These are phyloP conservation scores for Podaxis mareebaensis DNA, from an alignment of 768 basidiomycete genomes.

Conservation along the genomic window DNA sequence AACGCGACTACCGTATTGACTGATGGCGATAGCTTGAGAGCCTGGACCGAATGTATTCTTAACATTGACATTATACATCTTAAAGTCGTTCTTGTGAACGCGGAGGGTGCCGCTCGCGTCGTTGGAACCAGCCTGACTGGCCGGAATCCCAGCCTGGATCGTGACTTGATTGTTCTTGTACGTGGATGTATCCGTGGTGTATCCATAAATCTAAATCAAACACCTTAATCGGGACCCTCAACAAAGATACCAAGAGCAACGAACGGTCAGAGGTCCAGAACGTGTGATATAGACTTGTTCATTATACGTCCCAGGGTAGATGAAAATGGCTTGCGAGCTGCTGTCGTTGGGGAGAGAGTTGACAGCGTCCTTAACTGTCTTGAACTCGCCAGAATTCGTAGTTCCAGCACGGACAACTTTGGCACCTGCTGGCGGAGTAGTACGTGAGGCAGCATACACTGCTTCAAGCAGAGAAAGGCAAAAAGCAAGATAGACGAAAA, in stretches of 20 bases:
- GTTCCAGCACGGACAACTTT: constrained; percentile 42
- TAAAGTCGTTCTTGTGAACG: constrained; percentile 47
- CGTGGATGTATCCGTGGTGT: constrained; percentile 39
- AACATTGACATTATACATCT: constrained; percentile 51
- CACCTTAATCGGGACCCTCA: background rate
- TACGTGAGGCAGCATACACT: constrained; percentile 34
- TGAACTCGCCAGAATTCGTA: constrained; percentile 39
- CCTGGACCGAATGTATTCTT: constrained; percentile 47
- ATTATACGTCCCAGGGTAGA: constrained; percentile 47
- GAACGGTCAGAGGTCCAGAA: constrained; percentile 41
- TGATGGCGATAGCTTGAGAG: constrained; percentile 49
- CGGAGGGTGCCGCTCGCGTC: constrained; percentile 51
- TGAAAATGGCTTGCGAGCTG: constrained; percentile 41
- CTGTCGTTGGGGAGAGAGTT: constrained; percentile 41
- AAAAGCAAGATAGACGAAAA: background rate
- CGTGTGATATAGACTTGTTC: constrained; percentile 49
- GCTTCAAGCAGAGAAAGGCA: constrained; percentile 1
- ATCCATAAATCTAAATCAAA: constrained; percentile 40
- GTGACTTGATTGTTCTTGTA: constrained; percentile 42
- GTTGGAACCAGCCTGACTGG: constrained; percentile 40
- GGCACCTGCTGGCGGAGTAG: constrained; percentile 43
- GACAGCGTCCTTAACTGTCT: constrained; percentile 41
- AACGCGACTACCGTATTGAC: constrained; percentile 47
- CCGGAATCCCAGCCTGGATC: constrained; percentile 36
- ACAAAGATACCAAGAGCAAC: background rate